phyloP scores from a whole-genome alignment of 2,329 filamentous ascomycete species.

The Bipolaris zeicola region DNA sequence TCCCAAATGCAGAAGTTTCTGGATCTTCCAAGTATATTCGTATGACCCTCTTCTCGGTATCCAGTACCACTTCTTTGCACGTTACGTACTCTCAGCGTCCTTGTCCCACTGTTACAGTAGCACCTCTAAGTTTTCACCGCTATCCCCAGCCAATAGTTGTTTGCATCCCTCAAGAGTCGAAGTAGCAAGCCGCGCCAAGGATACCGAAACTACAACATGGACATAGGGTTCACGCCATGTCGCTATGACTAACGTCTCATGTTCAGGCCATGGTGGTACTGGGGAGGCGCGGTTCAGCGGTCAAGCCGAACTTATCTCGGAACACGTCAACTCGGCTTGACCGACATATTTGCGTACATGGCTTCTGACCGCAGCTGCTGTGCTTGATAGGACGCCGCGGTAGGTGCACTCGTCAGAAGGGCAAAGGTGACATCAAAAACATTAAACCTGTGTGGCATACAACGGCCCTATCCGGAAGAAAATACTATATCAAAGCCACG shows the following conservation, averaged over 20 bases:
- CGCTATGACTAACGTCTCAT: conserved; percentile 4
- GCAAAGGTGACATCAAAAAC: conserved; percentile 7
- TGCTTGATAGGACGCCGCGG: conserved; percentile 8
- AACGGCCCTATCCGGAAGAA: conserved; percentile 6
- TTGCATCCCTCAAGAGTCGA: neutral
- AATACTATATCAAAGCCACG: conserved; percentile 18
- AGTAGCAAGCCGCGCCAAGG: conserved; percentile 14
- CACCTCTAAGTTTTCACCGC: conserved; percentile 20
- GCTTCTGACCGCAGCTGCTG: neutral
- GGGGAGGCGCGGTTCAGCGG: conserved; percentile 6
- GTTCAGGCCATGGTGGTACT: conserved; percentile 10
- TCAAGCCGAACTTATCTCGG: conserved; percentile 4
- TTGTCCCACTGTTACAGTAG: conserved; percentile 24
- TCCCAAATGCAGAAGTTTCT: neutral
- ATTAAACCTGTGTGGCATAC: conserved; percentile 10
- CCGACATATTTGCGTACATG: conserved; percentile 6
- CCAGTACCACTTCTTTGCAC: conserved; percentile 6
- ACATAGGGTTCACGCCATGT: conserved; percentile 11
- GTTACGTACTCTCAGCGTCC: conserved; percentile 3
- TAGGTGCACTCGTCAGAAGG: conserved; percentile 4
- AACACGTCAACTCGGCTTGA: conserved; percentile 19
- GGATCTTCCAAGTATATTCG: neutral
- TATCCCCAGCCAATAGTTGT: conserved; percentile 9
- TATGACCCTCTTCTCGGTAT: conserved; percentile 5
- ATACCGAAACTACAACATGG: conserved; percentile 1